A percentile compares a stretch with the other conserved stretches of the same genome.
Evolutionary conservation across 768 basidiomycete species (phyloP).

Genomic region (Scleroderma bovista): DNA sequence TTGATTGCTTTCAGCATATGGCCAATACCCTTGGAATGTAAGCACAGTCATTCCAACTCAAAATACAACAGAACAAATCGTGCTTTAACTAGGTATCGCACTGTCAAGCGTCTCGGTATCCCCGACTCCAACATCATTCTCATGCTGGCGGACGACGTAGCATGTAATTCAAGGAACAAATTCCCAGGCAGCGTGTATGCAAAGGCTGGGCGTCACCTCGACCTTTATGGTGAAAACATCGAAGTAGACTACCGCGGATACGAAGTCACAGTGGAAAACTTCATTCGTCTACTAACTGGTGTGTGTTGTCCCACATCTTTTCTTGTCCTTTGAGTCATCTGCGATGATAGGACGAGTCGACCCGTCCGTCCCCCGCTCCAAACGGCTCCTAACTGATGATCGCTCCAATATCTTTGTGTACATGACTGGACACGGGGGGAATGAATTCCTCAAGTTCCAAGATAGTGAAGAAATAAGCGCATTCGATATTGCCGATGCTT

Average conservation of each 20-base stretch:
- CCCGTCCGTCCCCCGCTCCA: slow-evolving; percentile 81
- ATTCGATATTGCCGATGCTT: slow-evolving; percentile 95
- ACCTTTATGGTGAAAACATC: slow-evolving; percentile 93
- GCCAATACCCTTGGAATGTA: slow-evolving; percentile 96
- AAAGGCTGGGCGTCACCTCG: slow-evolving; percentile 73
- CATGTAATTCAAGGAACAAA: slow-evolving; percentile 88
- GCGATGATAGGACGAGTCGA: slow-evolving; percentile 68
- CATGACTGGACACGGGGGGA: slow-evolving; percentile 97
- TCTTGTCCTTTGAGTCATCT: background rate
- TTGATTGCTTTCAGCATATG: slow-evolving; percentile 74
- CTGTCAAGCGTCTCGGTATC: slow-evolving; percentile 95
- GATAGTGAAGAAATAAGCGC: slow-evolving; percentile 98
- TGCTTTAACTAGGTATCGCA: slow-evolving; percentile 71
- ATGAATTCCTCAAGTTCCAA: slow-evolving; percentile 98
- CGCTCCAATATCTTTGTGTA: slow-evolving; percentile 93
- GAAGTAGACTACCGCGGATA: slow-evolving; percentile 99
- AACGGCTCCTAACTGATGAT: slow-evolving; percentile 87
- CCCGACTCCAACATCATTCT: slow-evolving; percentile 99
- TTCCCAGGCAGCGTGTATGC: slow-evolving; percentile 92
- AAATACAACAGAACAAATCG: slow-evolving; percentile 1
- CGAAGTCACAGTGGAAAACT: slow-evolving; percentile 96
- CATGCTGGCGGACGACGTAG: slow-evolving; percentile 96
- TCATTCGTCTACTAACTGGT: slow-evolving; percentile 91
- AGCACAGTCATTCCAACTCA: slow-evolving; percentile 11
- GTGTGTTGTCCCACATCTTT: slow-evolving; percentile 14